A percentile compares a stretch with the other conserved stretches of the same genome.
Conservation (phyloP, 2,329 filamentous ascomycete genomes). For the Monosporascus sp. region DNA sequence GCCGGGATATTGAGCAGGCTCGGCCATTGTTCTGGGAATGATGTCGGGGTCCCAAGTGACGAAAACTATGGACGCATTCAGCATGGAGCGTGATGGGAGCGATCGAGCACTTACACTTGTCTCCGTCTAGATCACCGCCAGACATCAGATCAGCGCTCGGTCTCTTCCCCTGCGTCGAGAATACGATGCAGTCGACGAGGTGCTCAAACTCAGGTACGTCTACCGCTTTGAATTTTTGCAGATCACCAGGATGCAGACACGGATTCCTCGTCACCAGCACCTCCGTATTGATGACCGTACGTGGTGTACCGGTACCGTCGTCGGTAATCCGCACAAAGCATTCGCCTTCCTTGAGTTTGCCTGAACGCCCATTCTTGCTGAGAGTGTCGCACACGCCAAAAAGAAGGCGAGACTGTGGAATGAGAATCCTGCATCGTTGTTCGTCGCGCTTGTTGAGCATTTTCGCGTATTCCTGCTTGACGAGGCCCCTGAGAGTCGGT, state of each 20-base stretch:
- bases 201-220: constrained; percentile 30
- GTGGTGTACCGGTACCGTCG: constrained; percentile 28
- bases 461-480: constrained; percentile 27
- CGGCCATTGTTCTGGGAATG: constrained; percentile 29
- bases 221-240: constrained; percentile 36
- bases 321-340: constrained; percentile 33
- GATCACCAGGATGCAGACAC: constrained; percentile 36
- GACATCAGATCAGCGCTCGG: constrained; percentile 38
- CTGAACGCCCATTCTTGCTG: constrained; percentile 8
- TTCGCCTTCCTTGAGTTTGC: constrained; percentile 31
- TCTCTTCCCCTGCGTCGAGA: constrained; percentile 29
- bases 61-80: constrained; percentile 25
- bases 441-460: constrained; percentile 30
- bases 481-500: constrained; percentile 20
- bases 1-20: constrained; percentile 34
- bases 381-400: constrained; percentile 34
- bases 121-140: constrained; percentile 36
- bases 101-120: constrained; percentile 28
- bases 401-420: constrained; percentile 32
- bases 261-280: constrained; percentile 37
- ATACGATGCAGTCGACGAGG: constrained; percentile 36
- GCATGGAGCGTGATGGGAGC: not conserved
- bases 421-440: constrained; percentile 31
- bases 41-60: constrained; percentile 37
- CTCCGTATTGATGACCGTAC: constrained; percentile 29